Percentiles rank a stretch among this genome's conserved stretches.
phyloP scores from a whole-genome alignment of 1,284 basidiomycete genomes.

The Ceratobasidium sp. region DNA sequence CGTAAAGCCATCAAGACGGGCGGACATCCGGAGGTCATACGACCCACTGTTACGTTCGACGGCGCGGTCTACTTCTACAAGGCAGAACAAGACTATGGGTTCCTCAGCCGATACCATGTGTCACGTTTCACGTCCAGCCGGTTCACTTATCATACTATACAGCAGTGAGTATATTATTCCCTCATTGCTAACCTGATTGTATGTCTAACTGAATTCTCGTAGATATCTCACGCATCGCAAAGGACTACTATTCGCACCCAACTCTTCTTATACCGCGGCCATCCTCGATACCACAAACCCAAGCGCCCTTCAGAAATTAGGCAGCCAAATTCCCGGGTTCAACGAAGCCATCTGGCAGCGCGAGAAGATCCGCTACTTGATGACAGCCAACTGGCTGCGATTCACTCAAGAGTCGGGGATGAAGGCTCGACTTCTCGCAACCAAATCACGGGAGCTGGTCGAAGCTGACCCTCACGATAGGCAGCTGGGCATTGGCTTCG shows the following conservation, averaged over 20 bases:
- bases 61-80: conserved; percentile 41
- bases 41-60: conserved; percentile 33
- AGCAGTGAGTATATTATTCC: conserved; percentile 27
- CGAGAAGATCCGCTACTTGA: conserved; percentile 63
- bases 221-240: conserved; percentile 54
- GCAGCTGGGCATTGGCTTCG: conserved; percentile 71
- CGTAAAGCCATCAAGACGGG: conserved; percentile 49
- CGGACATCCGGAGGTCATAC: conserved; percentile 30
- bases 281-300: conserved; percentile 61
- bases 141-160: conserved; percentile 40
- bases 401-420: conserved; percentile 60
- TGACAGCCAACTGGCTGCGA: conserved; percentile 42
- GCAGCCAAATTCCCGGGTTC: conserved; percentile 65
- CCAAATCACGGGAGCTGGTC: conserved; percentile 63
- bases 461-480: conserved; percentile 72
- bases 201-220: too few species aligned
- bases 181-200: background rate
- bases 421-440: conserved; percentile 65
- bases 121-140: conserved; percentile 41
- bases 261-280: conserved; percentile 53
- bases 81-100: conserved; percentile 40
- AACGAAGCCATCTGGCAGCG: conserved; percentile 65
- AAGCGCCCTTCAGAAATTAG: conserved; percentile 65
- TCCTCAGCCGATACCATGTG: conserved; percentile 36
- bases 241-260: conserved; percentile 40